A percentile compares a stretch with the other conserved stretches of the same genome.
phyloP scores from a whole-genome alignment of 202 grass and related monocot genomes.

The Cymbopogon flexuosus region DNA sequence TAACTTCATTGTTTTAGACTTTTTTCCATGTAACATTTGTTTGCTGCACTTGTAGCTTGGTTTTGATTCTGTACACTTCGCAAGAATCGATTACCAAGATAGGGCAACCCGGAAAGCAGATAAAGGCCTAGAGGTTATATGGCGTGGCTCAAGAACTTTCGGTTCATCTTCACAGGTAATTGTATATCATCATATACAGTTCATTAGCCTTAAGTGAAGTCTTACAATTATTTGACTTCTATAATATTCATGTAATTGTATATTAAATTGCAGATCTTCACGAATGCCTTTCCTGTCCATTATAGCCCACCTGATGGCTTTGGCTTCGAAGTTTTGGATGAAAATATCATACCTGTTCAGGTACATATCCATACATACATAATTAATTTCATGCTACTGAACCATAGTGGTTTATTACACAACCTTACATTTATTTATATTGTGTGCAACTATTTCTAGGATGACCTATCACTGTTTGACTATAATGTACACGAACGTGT shows the following conservation, averaged over 20 bases:
- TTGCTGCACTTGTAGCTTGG: conserved; percentile 60
- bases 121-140: conserved; percentile 87
- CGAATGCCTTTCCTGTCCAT: conserved; percentile 85
- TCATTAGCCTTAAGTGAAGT: neutral
- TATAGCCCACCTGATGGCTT: conserved; percentile 83
- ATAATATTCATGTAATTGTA: neutral
- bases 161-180: conserved; percentile 81
- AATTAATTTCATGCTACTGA: no score
- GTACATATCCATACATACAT: no score
- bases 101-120: conserved; percentile 59
- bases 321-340: conserved; percentile 62
- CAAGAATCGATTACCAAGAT: conserved; percentile 98
- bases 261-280: conserved; percentile 67
- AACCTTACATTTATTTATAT: conserved; percentile 18
- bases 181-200: neutral
- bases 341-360: conserved; percentile 51
- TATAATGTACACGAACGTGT: conserved; percentile 80
- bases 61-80: conserved; percentile 87
- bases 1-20: no score
- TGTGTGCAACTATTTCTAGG: conserved; percentile 27
- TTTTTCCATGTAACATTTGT: neutral
- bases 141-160: conserved; percentile 79
- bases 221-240: neutral
- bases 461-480: conserved; percentile 70
- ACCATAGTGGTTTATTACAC: no score